Conservation (phyloP, 345 rosid species). For the Jatropha curcas region DNA sequence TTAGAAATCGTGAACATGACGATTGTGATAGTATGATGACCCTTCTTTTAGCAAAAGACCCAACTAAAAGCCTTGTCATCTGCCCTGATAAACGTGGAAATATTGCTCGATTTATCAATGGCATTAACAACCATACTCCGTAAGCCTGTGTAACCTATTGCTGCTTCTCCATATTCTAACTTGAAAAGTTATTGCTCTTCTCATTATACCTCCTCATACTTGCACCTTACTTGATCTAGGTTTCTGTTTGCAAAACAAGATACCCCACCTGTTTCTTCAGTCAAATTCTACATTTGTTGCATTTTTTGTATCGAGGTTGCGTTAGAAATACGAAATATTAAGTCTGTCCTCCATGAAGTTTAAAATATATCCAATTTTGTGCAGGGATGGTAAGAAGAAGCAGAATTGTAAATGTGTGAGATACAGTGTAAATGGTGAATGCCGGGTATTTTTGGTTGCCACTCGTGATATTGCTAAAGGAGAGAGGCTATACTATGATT, state of each 20-base stretch:
- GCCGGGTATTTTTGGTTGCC: conserved; percentile 85
- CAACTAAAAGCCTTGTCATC: conserved; percentile 70
- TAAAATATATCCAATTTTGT: conserved; percentile 33
- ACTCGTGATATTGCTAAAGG: conserved; percentile 80
- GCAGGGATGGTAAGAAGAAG: conserved; percentile 90
- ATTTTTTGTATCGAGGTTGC: conserved; percentile 3
- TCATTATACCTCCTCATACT: neutral
- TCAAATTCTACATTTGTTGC: neutral
- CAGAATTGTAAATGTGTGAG: conserved; percentile 96
- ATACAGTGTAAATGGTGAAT: conserved; percentile 74
- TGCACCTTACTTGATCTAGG: neutral
- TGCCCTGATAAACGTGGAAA: conserved; percentile 91
- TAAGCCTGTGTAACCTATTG: conserved; percentile 43
- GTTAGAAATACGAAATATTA: neutral
- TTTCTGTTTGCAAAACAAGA: neutral
- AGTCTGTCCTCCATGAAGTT: conserved; percentile 14
- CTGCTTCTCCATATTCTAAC: conserved; percentile 9
- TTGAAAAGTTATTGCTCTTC: neutral
- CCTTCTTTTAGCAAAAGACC: conserved; percentile 64
- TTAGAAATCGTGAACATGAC: conserved; percentile 69
- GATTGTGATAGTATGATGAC: conserved; percentile 96
- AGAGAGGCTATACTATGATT: conserved; percentile 92
- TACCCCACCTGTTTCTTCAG: neutral
- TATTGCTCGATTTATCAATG: conserved; percentile 83
- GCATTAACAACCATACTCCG: conserved; percentile 82